Evolutionary conservation across 2,329 filamentous ascomycete genomes (phyloP).

Genomic region (Cercospora sp.): DNA sequence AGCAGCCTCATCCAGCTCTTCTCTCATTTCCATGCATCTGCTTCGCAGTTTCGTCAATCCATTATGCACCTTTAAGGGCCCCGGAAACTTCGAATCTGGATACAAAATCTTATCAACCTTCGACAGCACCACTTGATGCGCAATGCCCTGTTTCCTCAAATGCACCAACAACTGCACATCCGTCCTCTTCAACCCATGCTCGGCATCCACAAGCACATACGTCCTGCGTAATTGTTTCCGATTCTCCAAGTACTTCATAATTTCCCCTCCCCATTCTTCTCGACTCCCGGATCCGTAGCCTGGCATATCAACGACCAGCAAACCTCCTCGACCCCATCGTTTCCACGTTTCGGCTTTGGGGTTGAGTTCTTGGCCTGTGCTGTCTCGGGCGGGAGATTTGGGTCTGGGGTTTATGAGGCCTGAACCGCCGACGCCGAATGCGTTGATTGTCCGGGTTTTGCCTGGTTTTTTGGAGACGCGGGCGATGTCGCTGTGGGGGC

Average conservation of each 20-base stretch:
- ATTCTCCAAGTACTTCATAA: slow-evolving; percentile 65
- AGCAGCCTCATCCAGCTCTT: slow-evolving; percentile 46
- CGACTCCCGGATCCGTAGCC: slow-evolving; percentile 66
- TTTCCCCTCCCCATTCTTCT: slow-evolving; percentile 64
- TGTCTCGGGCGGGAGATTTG: slow-evolving; percentile 15
- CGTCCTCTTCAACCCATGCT: slow-evolving; percentile 62
- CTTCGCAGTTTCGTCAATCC: slow-evolving; percentile 40
- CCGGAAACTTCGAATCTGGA: slow-evolving; percentile 32
- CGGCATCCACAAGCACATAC: slow-evolving; percentile 65
- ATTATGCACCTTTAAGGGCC: slow-evolving; percentile 32
- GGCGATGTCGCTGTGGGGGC: slow-evolving; percentile 46
- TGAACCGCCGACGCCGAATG: slow-evolving; percentile 58
- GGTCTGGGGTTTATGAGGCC: slow-evolving; percentile 19
- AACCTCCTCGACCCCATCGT: slow-evolving; percentile 39
- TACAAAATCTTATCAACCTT: slow-evolving; percentile 62
- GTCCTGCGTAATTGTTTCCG: slow-evolving; percentile 64
- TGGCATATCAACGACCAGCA: slow-evolving; percentile 69
- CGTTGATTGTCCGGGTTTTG: slow-evolving; percentile 65
- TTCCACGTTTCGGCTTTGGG: slow-evolving; percentile 38
- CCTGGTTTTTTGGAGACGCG: slow-evolving; percentile 61
- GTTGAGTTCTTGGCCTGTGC: slow-evolving; percentile 39
- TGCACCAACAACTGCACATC: slow-evolving; percentile 60
- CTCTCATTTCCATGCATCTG: slow-evolving; percentile 43
- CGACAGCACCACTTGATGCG: slow-evolving; percentile 65
- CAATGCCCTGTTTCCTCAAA: slow-evolving; percentile 57